Base-by-base conservation (phyloP, 148 eudicot genomes). In the Cornus suecica region DNA sequence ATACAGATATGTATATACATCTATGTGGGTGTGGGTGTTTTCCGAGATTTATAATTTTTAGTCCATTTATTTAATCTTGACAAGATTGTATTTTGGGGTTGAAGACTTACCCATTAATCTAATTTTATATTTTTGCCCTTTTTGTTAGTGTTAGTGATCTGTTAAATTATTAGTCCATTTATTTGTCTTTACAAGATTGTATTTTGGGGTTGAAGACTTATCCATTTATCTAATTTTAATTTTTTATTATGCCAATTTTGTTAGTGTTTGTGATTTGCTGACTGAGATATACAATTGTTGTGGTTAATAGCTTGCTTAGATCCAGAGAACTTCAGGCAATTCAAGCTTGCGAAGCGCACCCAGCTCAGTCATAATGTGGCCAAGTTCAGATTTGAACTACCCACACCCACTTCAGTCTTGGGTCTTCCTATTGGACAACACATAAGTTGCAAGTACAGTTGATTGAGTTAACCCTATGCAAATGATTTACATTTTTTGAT, bases 371-470 rank as follows among this genome's bases (percentile, higher is more conserved):
- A 94, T 80, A 94, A 94, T 89, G 97, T 92, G 73, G 99, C 99
- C 10, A 87, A 83, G 80, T 94, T 92, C 84, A 88, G 81, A 73
- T 94, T 94, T 87, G 88, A 70, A 66, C 97, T 94, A 64, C 96
- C 99, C 29, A 78, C 96, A 61, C 92, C 96, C 64, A 90, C 96
- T 76, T 90, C 96, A 31, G 89, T 92, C 6, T 81, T 94, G 88
- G 99, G 99, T 41, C 97, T 94, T 77, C 97, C 97, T 20, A 89
- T 92, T 81, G 97, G 99, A 69, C 94, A 94, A 71, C 97, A 90
- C 77, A 92, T 94, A 65, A 92, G 96, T 79, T 94, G 99, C 99
- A 89, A 89, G 99, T 92, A 68, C 71, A 24, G 10, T 73, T 76
- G 75, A 31, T 74, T 62, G 30, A 23, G 30, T 63, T 32, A 73